phyloP scores from a whole-genome alignment of 371 early-diverging fungal genomes.

The Saksenaea vasiformis region DNA sequence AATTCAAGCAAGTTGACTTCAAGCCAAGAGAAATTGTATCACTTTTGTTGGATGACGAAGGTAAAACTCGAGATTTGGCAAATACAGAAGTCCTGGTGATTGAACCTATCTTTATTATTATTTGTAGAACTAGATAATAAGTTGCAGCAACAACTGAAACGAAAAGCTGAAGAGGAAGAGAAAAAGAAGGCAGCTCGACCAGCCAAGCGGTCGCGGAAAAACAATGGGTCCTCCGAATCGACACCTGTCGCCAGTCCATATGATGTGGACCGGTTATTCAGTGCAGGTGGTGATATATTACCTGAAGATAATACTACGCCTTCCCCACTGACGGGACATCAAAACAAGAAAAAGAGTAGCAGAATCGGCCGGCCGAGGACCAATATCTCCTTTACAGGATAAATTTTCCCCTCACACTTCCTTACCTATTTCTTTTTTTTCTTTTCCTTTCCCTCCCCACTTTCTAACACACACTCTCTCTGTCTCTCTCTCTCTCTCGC shows the following conservation, averaged over 20 bases:
- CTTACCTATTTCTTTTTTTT: background rate
- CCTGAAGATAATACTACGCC: conserved; percentile 26
- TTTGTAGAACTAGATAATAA: conserved; percentile 56
- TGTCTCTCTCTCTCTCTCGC: background rate
- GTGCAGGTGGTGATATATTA: conserved; percentile 43
- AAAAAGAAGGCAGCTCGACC: conserved; percentile 36
- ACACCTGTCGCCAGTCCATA: conserved; percentile 33
- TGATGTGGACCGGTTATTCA: conserved; percentile 36
- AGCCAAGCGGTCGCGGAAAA: conserved; percentile 43
- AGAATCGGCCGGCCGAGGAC: conserved; percentile 51
- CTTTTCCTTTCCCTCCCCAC: too few species aligned
- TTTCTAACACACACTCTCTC: too few species aligned
- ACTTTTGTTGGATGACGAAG: conserved; percentile 81
- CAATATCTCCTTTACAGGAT: conserved; percentile 40
- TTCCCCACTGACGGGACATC: conserved; percentile 9
- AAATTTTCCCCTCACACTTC: background rate
- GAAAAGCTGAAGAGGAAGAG: conserved; percentile 63
- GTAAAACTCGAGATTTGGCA: too few species aligned
- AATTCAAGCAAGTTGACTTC: conserved; percentile 78
- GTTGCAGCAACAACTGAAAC: conserved; percentile 59
- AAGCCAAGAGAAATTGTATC: conserved; percentile 90
- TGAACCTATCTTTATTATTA: too few species aligned
- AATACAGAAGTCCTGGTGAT: too few species aligned
- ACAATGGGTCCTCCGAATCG: conserved; percentile 24
- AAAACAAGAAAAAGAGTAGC: conserved; percentile 30